These are phyloP conservation scores for Diaporthe ilicicola DNA, from an alignment of 2,329 filamentous ascomycete species.

Conservation along the genomic window DNA sequence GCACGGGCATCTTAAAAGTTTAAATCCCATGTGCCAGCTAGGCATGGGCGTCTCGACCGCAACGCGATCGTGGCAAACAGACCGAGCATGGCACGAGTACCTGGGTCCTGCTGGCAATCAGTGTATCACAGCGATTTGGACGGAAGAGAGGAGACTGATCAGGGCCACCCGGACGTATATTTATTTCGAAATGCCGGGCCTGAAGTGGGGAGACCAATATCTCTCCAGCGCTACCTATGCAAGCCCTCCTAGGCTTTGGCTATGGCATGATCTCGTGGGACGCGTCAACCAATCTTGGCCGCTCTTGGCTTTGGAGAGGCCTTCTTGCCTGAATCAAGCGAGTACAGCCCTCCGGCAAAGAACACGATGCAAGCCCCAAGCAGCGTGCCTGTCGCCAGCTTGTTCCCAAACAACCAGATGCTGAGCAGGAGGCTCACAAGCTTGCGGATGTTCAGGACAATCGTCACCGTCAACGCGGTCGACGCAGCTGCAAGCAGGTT, in stretches of 20 bases:
- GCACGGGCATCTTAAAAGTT: background rate
- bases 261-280: background rate
- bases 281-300: conserved; percentile 40
- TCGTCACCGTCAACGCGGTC: conserved; percentile 93
- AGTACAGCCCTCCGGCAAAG: conserved; percentile 89
- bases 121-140: background rate
- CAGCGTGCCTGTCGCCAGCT: conserved; percentile 78
- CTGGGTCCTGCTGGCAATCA: background rate
- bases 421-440: conserved; percentile 89
- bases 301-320: conserved; percentile 40
- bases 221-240: conserved; percentile 20
- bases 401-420: conserved; percentile 93
- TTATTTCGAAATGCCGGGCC: conserved; percentile 27
- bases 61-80: background rate
- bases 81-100: background rate
- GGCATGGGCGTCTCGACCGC: too few species aligned
- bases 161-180: conserved; percentile 4
- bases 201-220: conserved; percentile 20
- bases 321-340: conserved; percentile 69
- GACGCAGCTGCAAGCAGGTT: conserved; percentile 91
- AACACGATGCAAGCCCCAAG: conserved; percentile 88
- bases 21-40: conserved; percentile 19
- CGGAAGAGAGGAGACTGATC: background rate
- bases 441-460: conserved; percentile 95
- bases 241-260: background rate